Evolutionary conservation across 768 basidiomycete species (phyloP).

Genomic region (Pisolithus tinctorius): DNA sequence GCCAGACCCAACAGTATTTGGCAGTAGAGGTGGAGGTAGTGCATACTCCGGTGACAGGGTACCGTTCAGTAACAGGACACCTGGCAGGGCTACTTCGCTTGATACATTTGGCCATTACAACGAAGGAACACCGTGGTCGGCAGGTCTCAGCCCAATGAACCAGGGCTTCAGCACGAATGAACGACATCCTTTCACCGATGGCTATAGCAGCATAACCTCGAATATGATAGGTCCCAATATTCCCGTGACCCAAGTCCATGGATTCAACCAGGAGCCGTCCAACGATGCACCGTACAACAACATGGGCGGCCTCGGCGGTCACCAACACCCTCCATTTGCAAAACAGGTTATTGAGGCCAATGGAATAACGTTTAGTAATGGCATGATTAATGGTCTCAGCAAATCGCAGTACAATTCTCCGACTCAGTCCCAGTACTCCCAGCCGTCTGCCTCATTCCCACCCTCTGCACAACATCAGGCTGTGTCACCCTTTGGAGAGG

Average conservation of each 20-base stretch:
- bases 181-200: too few species aligned
- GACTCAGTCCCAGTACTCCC: constrained; percentile 12
- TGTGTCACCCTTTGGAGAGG: constrained; percentile 18
- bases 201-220: too few species aligned
- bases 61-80: constrained; percentile 25
- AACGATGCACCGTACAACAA: too few species aligned
- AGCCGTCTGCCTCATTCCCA: constrained; percentile 13
- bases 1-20: constrained; percentile 59
- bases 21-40: constrained; percentile 36
- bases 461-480: constrained; percentile 15
- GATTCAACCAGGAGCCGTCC: too few species aligned
- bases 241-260: too few species aligned
- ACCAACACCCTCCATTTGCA: too few species aligned
- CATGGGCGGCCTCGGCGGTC: too few species aligned
- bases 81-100: constrained; percentile 27
- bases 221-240: too few species aligned
- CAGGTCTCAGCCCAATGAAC: too few species aligned
- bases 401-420: constrained; percentile 15
- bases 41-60: constrained; percentile 34
- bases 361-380: too few species aligned
- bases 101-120: constrained; percentile 36
- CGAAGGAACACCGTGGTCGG: constrained; percentile 32
- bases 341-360: too few species aligned
- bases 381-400: constrained; percentile 10
- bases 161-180: too few species aligned